These are phyloP conservation scores for Colletotrichum filicis DNA, from an alignment of 2,329 filamentous ascomycete genomes.

Conservation along the genomic window DNA sequence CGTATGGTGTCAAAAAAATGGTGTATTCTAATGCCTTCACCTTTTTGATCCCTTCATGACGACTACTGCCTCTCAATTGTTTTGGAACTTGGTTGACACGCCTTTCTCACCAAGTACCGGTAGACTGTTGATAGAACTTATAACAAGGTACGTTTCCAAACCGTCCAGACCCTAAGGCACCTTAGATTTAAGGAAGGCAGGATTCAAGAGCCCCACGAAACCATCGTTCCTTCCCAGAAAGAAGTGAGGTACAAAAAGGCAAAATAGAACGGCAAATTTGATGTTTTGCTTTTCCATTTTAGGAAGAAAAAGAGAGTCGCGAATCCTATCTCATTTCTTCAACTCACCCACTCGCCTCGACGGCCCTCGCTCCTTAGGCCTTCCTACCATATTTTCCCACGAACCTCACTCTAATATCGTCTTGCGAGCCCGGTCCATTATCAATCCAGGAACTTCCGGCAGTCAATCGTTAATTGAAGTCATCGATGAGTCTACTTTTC, in stretches of 20 bases:
- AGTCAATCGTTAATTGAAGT: too few relatives aligned
- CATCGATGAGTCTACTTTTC: neutral
- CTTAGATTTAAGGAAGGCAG: neutral
- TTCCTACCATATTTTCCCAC: neutral
- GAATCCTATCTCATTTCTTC: neutral
- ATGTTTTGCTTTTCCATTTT: too few relatives aligned
- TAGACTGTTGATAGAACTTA: neutral
- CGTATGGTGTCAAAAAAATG: neutral
- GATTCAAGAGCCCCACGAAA: neutral
- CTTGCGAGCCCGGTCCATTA: neutral
- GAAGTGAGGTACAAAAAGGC: neutral
- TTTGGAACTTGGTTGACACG: neutral
- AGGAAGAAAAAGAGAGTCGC: neutral
- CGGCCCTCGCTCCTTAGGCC: neutral
- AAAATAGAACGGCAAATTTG: neutral
- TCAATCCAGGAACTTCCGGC: neutral
- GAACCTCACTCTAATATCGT: neutral
- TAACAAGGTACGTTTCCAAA: neutral
- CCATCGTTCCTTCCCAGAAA: neutral
- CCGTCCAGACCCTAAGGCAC: too few relatives aligned
- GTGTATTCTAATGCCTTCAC: neutral
- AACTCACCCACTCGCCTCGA: neutral
- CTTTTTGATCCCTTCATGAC: neutral
- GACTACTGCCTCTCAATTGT: neutral
- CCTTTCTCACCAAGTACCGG: neutral